phyloP scores from a whole-genome alignment of 1,284 basidiomycete species.

The Earliella scabrosa region DNA sequence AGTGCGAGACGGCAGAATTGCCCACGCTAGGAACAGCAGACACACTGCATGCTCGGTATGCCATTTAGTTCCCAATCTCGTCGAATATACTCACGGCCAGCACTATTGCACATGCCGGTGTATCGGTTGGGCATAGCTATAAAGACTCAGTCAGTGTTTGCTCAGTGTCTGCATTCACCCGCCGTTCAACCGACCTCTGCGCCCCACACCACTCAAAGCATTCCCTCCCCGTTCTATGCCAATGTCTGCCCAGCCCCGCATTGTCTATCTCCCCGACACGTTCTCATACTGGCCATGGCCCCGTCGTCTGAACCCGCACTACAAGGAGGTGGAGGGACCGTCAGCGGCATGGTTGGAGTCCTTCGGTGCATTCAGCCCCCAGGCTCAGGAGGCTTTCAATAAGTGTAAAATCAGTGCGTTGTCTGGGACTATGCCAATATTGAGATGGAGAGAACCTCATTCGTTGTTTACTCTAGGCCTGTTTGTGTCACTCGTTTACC shows the following conservation, averaged over 20 bases:
- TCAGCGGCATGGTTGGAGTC: conserved; percentile 1
- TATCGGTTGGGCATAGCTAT: neutral
- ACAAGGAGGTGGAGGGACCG: neutral
- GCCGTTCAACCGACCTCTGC: neutral
- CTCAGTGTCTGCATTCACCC: neutral
- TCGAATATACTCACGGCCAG: neutral
- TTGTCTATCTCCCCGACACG: conserved; percentile 10
- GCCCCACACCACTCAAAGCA: neutral
- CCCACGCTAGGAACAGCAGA: neutral
- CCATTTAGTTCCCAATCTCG: neutral
- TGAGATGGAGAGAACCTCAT: neutral
- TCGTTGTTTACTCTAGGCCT: conserved; percentile 10
- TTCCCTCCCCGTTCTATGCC: neutral
- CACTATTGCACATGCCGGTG: neutral
- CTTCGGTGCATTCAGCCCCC: conserved; percentile 20
- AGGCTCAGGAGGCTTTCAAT: conserved; percentile 26
- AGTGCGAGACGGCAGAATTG: neutral
- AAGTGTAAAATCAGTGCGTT: conserved; percentile 28
- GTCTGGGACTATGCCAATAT: neutral
- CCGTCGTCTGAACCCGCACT: conserved; percentile 1
- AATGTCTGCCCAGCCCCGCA: neutral
- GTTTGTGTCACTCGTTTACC: conserved; percentile 25
- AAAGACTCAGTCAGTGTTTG: neutral
- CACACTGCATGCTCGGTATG: neutral
- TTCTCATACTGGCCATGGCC: conserved; percentile 3